Evolutionary conservation across 306 rosid genomes (phyloP).

Genomic region (Castanea crenata): DNA sequence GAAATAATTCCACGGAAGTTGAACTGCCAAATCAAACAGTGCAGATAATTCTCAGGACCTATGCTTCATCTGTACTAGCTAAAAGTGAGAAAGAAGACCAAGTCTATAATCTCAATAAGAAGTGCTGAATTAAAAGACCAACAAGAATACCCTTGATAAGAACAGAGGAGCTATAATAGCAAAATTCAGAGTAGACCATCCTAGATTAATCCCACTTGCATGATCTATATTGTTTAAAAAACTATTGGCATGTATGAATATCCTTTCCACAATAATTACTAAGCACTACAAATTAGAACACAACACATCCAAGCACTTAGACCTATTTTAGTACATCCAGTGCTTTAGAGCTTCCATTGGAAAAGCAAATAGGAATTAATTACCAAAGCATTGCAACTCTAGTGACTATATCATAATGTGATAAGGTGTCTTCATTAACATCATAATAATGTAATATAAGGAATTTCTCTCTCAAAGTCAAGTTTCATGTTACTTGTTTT

Average conservation of each 20-base stretch:
- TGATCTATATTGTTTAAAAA: conserved; percentile 18
- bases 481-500: no score
- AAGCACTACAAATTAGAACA: not conserved
- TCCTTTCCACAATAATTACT: not conserved
- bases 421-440: not conserved
- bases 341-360: not conserved
- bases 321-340: not conserved
- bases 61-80: conserved; percentile 17
- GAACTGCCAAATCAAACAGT: conserved; percentile 74
- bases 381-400: not conserved
- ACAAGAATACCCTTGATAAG: not conserved
- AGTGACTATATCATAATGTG: not conserved
- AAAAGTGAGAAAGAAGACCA: conserved; percentile 17
- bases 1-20: conserved; percentile 98
- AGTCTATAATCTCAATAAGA: conserved; percentile 8
- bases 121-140: conserved; percentile 3
- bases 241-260: not conserved
- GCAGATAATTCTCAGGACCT: conserved; percentile 26
- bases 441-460: no score
- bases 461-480: no score
- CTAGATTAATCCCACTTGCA: conserved; percentile 13
- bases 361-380: conserved; percentile 6
- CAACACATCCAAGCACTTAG: not conserved
- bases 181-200: not conserved
- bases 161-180: not conserved